Base-by-base conservation (phyloP, 169 alveolate species). In the Plasmodium inui region DNA sequence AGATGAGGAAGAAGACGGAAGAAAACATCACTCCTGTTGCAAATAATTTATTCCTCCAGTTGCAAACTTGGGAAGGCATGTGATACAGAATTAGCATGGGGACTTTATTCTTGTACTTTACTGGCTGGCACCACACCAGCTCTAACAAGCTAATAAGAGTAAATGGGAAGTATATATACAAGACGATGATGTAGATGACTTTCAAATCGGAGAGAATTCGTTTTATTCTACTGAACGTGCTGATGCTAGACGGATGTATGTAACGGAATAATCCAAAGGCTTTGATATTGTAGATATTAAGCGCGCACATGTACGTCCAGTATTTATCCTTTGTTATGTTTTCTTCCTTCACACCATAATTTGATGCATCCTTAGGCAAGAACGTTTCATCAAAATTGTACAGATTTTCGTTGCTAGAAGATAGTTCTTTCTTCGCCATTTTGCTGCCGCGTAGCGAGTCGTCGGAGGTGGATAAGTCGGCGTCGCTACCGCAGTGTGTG, bases 41-140 rank as follows among this genome's bases (percentile, higher is more conserved):
- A 82, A 95, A 96, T 91, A 94, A 61, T 61, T 71, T 88, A 50
- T 95, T 94, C n/a, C 61, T n/a, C 41, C 67, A 22, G 55, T 57
- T 19, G 70, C 97, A 96, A n/a, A 93, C 93, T 37, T 93, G 95
- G 34, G 96, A 82, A 2, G 97, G 97, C 92, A 92, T 70, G 72
- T 96, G 95, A 37, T 94, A 94, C 80, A 96, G 81, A 26, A 96
- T 95, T 9, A 82, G 50, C 30, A 95, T 83, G 22, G 95, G 90
- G 7, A 26, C 30, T 37, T 95, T 92, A 34, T 53, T 34, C 88
- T 94, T 96, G 92, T 96, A 96, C 53, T 95, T 84, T 39, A 95
- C 92, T n/a, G 89, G 79, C 30, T 95, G 97, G 71, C 97, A 96
- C 97, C 97, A 96, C 39, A 96, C 50, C 28, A 94, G 89, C 82